Evolutionary conservation across 2,329 filamentous ascomycete species (phyloP).

Genomic region (Fonsecaea nubica): DNA sequence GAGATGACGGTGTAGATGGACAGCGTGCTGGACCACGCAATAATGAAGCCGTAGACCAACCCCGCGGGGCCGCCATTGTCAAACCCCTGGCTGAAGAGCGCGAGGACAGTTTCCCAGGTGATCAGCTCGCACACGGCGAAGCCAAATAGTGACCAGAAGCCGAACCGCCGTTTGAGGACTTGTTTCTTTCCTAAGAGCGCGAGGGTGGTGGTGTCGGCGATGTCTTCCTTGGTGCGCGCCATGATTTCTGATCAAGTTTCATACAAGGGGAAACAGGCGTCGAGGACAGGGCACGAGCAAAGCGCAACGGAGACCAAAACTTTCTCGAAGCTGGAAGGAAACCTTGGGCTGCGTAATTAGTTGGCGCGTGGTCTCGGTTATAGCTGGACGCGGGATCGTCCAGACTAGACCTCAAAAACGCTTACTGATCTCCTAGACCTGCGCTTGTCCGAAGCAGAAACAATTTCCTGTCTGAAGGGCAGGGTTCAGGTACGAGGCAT

Average conservation of each 20-base stretch:
- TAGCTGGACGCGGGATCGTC: conserved; percentile 6
- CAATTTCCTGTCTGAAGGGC: conserved; percentile 9
- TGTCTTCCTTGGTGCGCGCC: conserved; percentile 25
- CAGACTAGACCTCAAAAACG: neutral
- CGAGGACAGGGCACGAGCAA: neutral
- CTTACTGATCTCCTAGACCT: neutral
- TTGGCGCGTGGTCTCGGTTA: neutral
- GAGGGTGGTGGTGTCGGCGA: conserved; percentile 47
- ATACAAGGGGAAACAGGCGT: neutral
- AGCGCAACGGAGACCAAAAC: neutral
- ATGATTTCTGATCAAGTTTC: conserved; percentile 9
- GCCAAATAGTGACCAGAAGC: conserved; percentile 52
- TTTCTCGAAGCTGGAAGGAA: neutral
- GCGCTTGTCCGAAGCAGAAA: conserved; percentile 18
- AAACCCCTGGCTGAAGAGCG: conserved; percentile 52
- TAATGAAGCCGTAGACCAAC: conserved; percentile 59
- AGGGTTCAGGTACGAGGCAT: neutral
- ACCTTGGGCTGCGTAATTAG: neutral
- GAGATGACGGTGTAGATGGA: conserved; percentile 56
- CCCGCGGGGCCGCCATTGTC: conserved; percentile 57
- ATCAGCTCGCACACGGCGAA: conserved; percentile 55
- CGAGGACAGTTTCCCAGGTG: conserved; percentile 56
- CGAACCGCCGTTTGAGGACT: conserved; percentile 53
- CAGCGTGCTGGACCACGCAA: conserved; percentile 59
- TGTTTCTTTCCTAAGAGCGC: conserved; percentile 55